Conservation (phyloP, 2,329 filamentous ascomycete species). For the Fusarium veterinarium region DNA sequence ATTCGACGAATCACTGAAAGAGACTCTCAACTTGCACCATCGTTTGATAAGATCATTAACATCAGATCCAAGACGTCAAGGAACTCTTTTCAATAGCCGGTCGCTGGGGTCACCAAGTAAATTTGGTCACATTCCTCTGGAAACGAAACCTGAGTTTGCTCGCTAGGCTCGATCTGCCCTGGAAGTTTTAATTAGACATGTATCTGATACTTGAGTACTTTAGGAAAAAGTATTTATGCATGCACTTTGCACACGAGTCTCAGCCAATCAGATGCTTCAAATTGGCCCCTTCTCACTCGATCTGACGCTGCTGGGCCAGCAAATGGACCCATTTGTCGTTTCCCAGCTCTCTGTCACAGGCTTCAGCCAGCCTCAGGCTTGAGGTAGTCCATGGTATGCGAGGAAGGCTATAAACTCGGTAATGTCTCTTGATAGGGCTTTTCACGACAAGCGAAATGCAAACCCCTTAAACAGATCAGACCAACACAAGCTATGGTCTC, state of each 20-base stretch:
- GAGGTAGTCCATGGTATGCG: neutral
- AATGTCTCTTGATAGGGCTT: conserved; percentile 1
- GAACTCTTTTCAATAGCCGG: conserved; percentile 20
- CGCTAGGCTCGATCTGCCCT: conserved; percentile 32
- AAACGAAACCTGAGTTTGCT: conserved; percentile 35
- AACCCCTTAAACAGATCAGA: neutral
- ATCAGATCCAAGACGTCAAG: conserved; percentile 23
- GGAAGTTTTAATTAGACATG: conserved; percentile 33
- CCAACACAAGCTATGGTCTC: neutral
- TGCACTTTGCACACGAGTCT: conserved; percentile 39
- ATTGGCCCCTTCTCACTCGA: conserved; percentile 15
- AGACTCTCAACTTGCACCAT: neutral
- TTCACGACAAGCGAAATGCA: conserved; percentile 11
- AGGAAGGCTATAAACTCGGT: neutral
- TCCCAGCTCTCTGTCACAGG: conserved; percentile 15
- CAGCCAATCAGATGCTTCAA: conserved; percentile 11
- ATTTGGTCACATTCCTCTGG: conserved; percentile 45
- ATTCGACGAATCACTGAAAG: neutral
- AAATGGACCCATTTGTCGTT: conserved; percentile 12
- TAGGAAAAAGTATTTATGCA: conserved; percentile 40
- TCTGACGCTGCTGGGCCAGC: conserved; percentile 34
- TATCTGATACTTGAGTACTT: conserved; percentile 23
- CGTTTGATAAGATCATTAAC: neutral
- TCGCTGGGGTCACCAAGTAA: conserved; percentile 36
- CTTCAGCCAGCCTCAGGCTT: conserved; percentile 7